Conservation (phyloP, 345 rosid genomes). For the Draba incana region DNA sequence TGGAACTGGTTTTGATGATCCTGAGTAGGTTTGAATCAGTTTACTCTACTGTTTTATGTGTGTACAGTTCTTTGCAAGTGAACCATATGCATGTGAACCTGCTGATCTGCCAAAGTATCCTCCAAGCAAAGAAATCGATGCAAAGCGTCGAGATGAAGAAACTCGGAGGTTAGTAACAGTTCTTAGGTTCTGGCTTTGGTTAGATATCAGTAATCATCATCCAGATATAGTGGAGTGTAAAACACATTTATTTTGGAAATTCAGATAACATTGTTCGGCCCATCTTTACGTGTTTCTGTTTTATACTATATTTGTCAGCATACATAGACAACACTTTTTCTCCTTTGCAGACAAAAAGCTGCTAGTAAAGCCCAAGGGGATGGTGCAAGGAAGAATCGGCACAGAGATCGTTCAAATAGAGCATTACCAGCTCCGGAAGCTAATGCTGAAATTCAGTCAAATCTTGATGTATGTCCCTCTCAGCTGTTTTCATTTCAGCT, state of each 20-base stretch:
- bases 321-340: conserved; percentile 13
- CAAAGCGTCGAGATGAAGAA: conserved; percentile 89
- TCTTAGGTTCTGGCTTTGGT: background rate
- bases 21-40: conserved; percentile 11
- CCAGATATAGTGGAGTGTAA: background rate
- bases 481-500: conserved; percentile 13
- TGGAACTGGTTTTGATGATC: conserved; percentile 14
- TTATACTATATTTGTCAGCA: background rate
- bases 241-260: conserved; percentile 15
- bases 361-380: conserved; percentile 80
- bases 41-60: conserved; percentile 4
- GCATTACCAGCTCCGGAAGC: conserved; percentile 77
- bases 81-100: conserved; percentile 89
- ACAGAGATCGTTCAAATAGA: conserved; percentile 65
- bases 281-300: conserved; percentile 1
- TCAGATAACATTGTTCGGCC: conserved; percentile 9
- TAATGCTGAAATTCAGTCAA: conserved; percentile 91
- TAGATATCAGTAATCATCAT: background rate
- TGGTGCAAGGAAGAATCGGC: conserved; percentile 64
- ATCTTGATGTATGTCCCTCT: conserved; percentile 72
- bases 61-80: conserved; percentile 76
- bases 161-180: conserved; percentile 64
- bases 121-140: conserved; percentile 96
- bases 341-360: conserved; percentile 71
- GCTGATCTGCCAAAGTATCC: conserved; percentile 91